Conservation (phyloP, 1,139 yeast genomes). For the Zygosaccharomyces sapae region DNA sequence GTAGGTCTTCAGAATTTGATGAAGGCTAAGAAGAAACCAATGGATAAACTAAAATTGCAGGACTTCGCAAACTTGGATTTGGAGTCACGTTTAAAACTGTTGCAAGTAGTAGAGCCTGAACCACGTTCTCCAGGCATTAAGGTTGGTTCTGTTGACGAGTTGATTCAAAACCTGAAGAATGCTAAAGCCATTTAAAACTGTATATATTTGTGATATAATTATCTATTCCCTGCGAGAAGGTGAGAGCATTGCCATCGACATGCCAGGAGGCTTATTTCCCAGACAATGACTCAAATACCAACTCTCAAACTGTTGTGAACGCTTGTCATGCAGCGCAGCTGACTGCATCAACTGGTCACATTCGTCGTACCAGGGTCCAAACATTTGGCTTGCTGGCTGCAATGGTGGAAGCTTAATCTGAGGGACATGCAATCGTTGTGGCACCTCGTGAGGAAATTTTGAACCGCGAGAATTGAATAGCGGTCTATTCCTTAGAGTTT, state of each 20-base stretch:
- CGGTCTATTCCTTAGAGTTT: slow-evolving; percentile 23
- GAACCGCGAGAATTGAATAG: slow-evolving; percentile 26
- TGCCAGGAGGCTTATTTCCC: slow-evolving; percentile 33
- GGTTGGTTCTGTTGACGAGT: slow-evolving; percentile 77
- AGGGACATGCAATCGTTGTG: slow-evolving; percentile 17
- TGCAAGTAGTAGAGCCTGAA: slow-evolving; percentile 82
- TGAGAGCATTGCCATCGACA: slow-evolving; percentile 23
- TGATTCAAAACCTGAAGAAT: slow-evolving; percentile 73
- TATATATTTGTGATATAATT: too few relatives aligned
- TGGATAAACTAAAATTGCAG: slow-evolving; percentile 57
- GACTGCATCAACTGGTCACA: slow-evolving; percentile 20
- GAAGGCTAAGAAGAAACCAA: slow-evolving; percentile 97
- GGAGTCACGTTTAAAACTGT: slow-evolving; percentile 58
- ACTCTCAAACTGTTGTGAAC: slow-evolving; percentile 21
- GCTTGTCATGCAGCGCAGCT: slow-evolving; percentile 17
- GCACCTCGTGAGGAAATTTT: slow-evolving; percentile 21
- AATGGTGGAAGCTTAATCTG: slow-evolving; percentile 21
- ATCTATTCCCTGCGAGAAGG: slow-evolving; percentile 22
- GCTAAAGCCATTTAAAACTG: slow-evolving; percentile 48
- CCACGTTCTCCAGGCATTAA: slow-evolving; percentile 75
- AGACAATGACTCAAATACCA: slow-evolving; percentile 29
- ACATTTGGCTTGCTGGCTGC: slow-evolving; percentile 24
- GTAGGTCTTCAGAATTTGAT: slow-evolving; percentile 91
- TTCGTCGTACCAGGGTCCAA: slow-evolving; percentile 31
- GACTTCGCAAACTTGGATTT: slow-evolving; percentile 64